Evolutionary conservation across 2,329 filamentous ascomycete species (phyloP).

Genomic region (Claviceps sp.): DNA sequence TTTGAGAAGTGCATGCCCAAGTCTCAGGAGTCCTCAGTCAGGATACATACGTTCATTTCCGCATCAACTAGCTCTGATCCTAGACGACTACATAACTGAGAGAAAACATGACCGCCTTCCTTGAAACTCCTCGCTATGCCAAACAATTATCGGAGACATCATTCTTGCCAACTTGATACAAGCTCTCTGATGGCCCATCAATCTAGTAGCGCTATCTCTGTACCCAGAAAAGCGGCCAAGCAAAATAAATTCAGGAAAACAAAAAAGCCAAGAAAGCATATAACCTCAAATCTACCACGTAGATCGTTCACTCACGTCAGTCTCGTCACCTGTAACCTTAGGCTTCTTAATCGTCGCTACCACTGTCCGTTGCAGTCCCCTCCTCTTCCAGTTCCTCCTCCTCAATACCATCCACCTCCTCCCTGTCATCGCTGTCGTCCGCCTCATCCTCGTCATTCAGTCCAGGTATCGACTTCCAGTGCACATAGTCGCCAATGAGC

Average conservation of each 20-base stretch:
- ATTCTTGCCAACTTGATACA: not conserved
- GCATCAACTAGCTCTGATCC: not conserved
- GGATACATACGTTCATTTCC: not conserved
- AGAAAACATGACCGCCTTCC: not conserved
- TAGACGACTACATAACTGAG: not conserved
- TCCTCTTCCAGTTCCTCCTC: conserved; percentile 34
- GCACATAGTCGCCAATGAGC: conserved; percentile 73
- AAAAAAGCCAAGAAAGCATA: conserved; percentile 2
- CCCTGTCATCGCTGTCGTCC: conserved; percentile 40
- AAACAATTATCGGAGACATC: not conserved
- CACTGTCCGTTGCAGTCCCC: conserved; percentile 36
- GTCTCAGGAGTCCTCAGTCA: no score
- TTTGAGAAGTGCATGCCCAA: no score
- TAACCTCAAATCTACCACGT: not conserved
- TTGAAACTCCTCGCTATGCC: conserved; percentile 3
- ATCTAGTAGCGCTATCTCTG: not conserved
- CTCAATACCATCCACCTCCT: conserved; percentile 31
- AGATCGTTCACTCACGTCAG: not conserved
- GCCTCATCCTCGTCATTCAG: conserved; percentile 45
- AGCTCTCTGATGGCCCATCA: no score
- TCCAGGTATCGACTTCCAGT: conserved; percentile 64
- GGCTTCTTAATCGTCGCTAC: conserved; percentile 25
- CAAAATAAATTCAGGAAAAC: not conserved
- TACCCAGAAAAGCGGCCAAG: not conserved
- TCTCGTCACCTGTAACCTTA: conserved; percentile 7